Base-by-base conservation (phyloP, 2,329 filamentous ascomycete species). In the Falciphora oryzae region DNA sequence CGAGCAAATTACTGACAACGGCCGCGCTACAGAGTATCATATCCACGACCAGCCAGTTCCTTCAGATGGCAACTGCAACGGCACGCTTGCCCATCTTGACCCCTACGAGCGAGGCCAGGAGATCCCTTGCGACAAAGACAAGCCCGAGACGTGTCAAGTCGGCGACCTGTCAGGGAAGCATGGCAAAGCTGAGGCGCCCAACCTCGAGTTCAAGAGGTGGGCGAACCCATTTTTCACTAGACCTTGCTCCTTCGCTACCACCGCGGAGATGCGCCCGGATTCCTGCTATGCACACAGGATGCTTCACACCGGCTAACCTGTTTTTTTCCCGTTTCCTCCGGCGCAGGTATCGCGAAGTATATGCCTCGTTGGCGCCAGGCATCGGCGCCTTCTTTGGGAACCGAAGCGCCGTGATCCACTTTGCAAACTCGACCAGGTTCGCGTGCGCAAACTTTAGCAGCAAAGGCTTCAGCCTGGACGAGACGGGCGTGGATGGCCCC, bases 141-240 rank as follows among this genome's bases (percentile, higher is more conserved):
- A 77, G 10, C 88, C 88, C 11, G 75, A 83, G 67, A 87, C 85
- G 13, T 95, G 91, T 78, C 86, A 94, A 76, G 85, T 90, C 13
- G 91, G 91, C 68, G 91, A 94, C 73, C 80, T 93, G 64, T 84
- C 85, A 69, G 91, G 91, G 72, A 94, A 94, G 78, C 79, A 89
- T 71, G 89, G 89, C 67, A 80, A 81, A 66, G 83, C 90, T 65
- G 58, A 61, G 13, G 65, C 62, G 22, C 73, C 68, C 28, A 25
- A 32, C 10, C 14, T 57, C 10, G 69, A 68, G 18, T 71, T 74
- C 63, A 69, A 70, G 18, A 75, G 75, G 60, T 57, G 61, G 10
- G 44, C 1, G 6, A 18, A 6, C 29, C 29, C 29, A 29, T 29
- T 29, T 29, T 29, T 29, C 29, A 29, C 29, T 3, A 6, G 29